A percentile compares a stretch with the other conserved stretches of the same genome.
Evolutionary conservation across 768 basidiomycete species (phyloP).

Genomic region (Udeniomyces megalosporus): DNA sequence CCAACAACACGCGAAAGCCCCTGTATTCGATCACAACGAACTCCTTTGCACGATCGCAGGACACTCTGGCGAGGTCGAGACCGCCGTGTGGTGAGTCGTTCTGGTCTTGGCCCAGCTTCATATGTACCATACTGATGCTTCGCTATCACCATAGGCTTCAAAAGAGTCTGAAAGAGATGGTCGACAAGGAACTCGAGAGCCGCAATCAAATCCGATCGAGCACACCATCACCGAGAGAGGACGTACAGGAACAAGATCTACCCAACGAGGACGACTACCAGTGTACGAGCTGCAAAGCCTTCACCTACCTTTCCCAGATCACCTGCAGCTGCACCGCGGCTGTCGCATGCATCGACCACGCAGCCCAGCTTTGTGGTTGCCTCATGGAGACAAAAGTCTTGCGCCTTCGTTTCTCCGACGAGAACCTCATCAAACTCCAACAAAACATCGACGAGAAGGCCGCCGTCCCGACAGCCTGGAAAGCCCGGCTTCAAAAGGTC

Average conservation of each 20-base stretch:
- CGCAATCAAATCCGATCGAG: constrained; percentile 44
- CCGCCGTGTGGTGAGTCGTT: constrained; percentile 65
- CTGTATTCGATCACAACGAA: constrained; percentile 97
- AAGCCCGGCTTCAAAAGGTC: constrained; percentile 47
- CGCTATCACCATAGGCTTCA: constrained; percentile 47
- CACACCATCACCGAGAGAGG: constrained; percentile 36
- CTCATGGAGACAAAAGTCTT: constrained; percentile 43
- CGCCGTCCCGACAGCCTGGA: constrained; percentile 58
- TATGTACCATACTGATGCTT: not conserved
- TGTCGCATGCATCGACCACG: constrained; percentile 76
- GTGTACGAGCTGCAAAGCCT: constrained; percentile 78
- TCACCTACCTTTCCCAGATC: constrained; percentile 88
- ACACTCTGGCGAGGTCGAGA: constrained; percentile 79
- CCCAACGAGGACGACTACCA: constrained; percentile 82
- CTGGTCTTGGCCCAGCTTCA: not conserved
- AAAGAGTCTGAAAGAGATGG: constrained; percentile 74
- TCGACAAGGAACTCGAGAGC: constrained; percentile 55
- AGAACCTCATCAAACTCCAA: constrained; percentile 52
- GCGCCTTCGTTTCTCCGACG: constrained; percentile 66
- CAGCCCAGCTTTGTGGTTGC: constrained; percentile 56
- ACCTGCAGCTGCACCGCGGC: constrained; percentile 57
- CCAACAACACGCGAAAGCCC: constrained; percentile 74
- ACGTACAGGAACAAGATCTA: constrained; percentile 59
- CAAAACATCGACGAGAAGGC: constrained; percentile 54
- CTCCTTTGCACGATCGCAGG: constrained; percentile 93